These are phyloP conservation scores for Leccinum sublutescens DNA, from an alignment of 768 basidiomycete species.

Conservation along the genomic window DNA sequence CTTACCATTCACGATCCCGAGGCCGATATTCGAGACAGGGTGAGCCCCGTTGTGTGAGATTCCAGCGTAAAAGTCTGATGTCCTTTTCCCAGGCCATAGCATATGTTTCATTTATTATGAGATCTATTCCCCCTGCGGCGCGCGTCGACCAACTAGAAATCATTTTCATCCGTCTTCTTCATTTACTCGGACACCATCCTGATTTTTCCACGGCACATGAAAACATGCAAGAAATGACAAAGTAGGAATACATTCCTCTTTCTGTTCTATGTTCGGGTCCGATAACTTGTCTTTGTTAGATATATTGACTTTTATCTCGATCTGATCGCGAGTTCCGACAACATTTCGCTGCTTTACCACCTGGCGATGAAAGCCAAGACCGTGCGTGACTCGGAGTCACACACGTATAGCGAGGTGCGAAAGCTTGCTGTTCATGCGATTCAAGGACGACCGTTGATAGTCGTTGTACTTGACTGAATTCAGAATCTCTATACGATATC, in stretches of 20 bases:
- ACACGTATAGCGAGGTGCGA: constrained; percentile 66
- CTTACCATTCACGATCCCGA: constrained; percentile 92
- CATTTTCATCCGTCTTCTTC: constrained; percentile 81
- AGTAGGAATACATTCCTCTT: constrained; percentile 46
- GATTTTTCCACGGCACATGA: constrained; percentile 75
- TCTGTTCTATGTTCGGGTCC: not conserved
- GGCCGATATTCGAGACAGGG: constrained; percentile 67
- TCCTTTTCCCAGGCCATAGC: constrained; percentile 47
- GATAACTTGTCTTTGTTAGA: constrained; percentile 39
- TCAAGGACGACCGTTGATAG: not conserved
- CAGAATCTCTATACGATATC: constrained; percentile 87
- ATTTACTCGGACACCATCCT: constrained; percentile 91
- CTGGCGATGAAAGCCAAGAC: constrained; percentile 83
- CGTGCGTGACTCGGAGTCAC: constrained; percentile 73
- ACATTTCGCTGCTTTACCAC: constrained; percentile 78
- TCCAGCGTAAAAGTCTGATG: not conserved
- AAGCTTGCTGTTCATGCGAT: not conserved
- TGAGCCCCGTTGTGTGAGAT: constrained; percentile 30
- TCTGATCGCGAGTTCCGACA: constrained; percentile 73
- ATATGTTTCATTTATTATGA: constrained; percentile 52
- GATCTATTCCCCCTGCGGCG: constrained; percentile 47
- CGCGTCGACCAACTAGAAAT: constrained; percentile 73
- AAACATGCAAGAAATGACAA: constrained; percentile 73
- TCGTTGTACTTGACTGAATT: not conserved
- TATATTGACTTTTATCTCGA: constrained; percentile 90